A percentile compares a stretch with the other conserved stretches of the same genome.
These are phyloP conservation scores for Teunomyces pallodes DNA, from an alignment of 805 yeast species.

Conservation along the genomic window DNA sequence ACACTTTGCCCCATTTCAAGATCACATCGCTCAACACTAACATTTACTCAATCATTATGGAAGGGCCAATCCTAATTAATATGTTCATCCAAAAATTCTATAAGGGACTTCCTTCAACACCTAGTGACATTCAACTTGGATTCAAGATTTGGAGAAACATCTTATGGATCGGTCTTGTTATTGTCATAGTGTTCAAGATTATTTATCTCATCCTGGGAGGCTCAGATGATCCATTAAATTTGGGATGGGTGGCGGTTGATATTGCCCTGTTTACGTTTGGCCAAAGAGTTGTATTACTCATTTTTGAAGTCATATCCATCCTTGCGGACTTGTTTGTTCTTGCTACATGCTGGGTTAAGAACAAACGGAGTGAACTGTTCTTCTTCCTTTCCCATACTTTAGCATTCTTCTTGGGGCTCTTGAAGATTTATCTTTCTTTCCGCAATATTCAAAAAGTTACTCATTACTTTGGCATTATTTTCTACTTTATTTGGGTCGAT, in stretches of 20 bases:
- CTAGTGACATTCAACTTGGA: neutral
- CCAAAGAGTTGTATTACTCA: neutral
- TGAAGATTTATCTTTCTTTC: neutral
- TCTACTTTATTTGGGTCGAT: neutral
- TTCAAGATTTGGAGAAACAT: slow-evolving; percentile 1
- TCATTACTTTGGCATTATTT: slow-evolving; percentile 1
- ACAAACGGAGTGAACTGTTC: slow-evolving; percentile 1
- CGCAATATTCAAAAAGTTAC: neutral
- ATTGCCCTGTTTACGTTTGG: slow-evolving; percentile 1
- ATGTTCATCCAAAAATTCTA: neutral
- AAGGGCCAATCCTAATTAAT: neutral
- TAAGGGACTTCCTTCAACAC: neutral
- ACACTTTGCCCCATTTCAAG: neutral
- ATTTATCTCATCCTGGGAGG: slow-evolving; percentile 1
- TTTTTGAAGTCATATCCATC: neutral
- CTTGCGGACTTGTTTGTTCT: neutral
- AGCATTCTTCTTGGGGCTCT: neutral
- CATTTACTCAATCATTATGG: neutral
- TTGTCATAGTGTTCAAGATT: neutral
- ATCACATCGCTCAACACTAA: neutral
- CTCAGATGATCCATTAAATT: neutral
- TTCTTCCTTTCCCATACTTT: neutral
- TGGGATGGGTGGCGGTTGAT: neutral
- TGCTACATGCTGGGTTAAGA: slow-evolving; percentile 2
- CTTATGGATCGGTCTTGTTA: slow-evolving; percentile 1